A percentile compares a stretch with the other conserved stretches of the same genome.
These are phyloP conservation scores for Apiotrichum veenhuisii DNA, from an alignment of 1,284 basidiomycete genomes.

Conservation along the genomic window DNA sequence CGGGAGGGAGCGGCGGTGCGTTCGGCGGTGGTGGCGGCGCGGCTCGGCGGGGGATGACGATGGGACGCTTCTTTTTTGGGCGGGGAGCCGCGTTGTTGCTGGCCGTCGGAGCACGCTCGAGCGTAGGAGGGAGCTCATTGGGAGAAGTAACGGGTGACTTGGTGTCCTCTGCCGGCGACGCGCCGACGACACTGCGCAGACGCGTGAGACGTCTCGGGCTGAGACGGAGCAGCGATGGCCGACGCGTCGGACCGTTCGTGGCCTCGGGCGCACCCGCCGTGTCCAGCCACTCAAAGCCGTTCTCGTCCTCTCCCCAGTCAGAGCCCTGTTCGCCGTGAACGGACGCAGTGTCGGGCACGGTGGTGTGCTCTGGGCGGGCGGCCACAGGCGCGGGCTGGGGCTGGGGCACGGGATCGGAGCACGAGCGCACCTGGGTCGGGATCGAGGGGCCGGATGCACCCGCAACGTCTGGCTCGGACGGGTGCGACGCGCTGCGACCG, in stretches of 20 bases:
- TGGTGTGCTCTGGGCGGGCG: conserved; percentile 19
- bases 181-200: conserved; percentile 5
- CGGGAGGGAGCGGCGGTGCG: conserved; percentile 15
- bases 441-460: background rate
- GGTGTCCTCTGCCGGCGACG: background rate
- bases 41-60: conserved; percentile 34
- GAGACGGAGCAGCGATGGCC: background rate
- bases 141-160: background rate
- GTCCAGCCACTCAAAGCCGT: conserved; percentile 45
- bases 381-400: conserved; percentile 1
- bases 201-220: conserved; percentile 6
- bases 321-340: conserved; percentile 45
- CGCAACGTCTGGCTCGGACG: background rate
- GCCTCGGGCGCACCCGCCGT: conserved; percentile 28
- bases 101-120: background rate
- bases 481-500: conserved; percentile 3
- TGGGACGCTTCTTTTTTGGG: conserved; percentile 29
- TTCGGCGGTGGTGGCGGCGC: conserved; percentile 29
- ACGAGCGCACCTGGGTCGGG: background rate
- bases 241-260: conserved; percentile 22
- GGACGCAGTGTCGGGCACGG: conserved; percentile 27
- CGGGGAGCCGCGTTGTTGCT: background rate
- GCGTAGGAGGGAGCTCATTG: background rate
- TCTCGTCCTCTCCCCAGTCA: conserved; percentile 48
- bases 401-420: background rate